Evolutionary conservation across 352 stramenopile species (phyloP), one percentile per base, ranked within the genome.

Genomic region (Porosira glacialis): DNA sequence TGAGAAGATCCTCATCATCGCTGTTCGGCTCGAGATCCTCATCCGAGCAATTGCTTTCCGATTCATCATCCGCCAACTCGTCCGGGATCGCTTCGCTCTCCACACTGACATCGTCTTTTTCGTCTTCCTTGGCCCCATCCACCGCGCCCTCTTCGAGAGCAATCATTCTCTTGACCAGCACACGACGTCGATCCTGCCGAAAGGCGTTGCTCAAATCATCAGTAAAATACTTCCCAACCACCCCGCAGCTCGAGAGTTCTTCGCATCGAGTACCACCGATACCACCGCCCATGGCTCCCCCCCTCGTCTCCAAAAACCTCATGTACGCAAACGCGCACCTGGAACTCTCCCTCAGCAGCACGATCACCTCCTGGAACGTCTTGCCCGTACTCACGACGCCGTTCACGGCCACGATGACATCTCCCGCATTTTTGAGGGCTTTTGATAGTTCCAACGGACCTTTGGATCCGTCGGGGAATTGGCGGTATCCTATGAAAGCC

Each of bases 351-450:
- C 73, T 80, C 8, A 92, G 55, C 61, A 90, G 72, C 7, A n/a
- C 43, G 55, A 92, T 91, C 1, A 92, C 75, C 58, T 92, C 70
- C 39, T 86, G 68, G 65, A 92, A 92, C 17, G 82, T 64, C 69
- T 89, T 91, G 2, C 82, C 79, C 2, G 89, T 63, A 10, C 79
- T 88, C 33, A 67, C 87, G 10, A 75, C 36, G 17, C 86, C 86
- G 60, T 92, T 85, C 0, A 92, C 84, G 24, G 84, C 83, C 69
- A 91, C 90, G 30, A 92, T 92, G 31, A 87, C 76, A 45, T 92
- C 86, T 31, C 74, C 75, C 19, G 70, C 17, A 50, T 77, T 80
- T 2, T 75, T 77, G 61, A 92, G 65, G 0, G 91, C 73, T 19
- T 78, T 78, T 6, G 70, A 78, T 0, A 77, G 36, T 50, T 92